These are phyloP conservation scores for Mentha longifolia DNA, from an alignment of 257 asterid genomes.

Conservation along the genomic window DNA sequence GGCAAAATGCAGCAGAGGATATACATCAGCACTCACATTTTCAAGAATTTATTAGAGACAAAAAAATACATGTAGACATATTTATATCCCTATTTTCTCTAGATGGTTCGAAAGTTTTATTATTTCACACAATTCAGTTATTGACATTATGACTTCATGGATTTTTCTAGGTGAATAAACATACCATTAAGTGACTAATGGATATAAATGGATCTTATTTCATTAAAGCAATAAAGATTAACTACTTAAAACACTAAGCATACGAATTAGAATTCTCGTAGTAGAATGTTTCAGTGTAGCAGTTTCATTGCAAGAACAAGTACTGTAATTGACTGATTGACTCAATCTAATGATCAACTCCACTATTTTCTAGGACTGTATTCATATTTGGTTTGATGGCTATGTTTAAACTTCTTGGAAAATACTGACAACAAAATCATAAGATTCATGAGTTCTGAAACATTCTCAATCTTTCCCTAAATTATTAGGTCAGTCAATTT, in stretches of 20 bases:
- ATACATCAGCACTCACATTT: too few relatives aligned
- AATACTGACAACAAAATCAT: conserved; percentile 6
- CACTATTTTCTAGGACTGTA: neutral
- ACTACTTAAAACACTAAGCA: neutral
- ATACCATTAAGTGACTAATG: too few relatives aligned
- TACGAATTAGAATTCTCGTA: neutral
- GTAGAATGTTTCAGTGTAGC: neutral
- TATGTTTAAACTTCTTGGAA: neutral
- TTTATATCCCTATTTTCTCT: too few relatives aligned
- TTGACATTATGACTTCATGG: too few relatives aligned
- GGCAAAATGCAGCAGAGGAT: too few relatives aligned
- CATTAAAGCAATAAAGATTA: neutral
- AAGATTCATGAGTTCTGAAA: conserved; percentile 19
- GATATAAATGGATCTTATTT: neutral
- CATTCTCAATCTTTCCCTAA: neutral
- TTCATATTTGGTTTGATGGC: neutral
- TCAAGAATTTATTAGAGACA: too few relatives aligned
- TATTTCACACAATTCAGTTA: too few relatives aligned
- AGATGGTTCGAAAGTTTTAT: too few relatives aligned
- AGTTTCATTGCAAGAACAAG: neutral
- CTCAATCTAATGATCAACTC: neutral
- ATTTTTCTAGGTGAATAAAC: too few relatives aligned
- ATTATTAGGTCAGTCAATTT: neutral
- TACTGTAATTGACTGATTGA: neutral
- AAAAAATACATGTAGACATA: too few relatives aligned